Conservation (phyloP, 495 filamentous ascomycete species). For the Podospora conica region DNA sequence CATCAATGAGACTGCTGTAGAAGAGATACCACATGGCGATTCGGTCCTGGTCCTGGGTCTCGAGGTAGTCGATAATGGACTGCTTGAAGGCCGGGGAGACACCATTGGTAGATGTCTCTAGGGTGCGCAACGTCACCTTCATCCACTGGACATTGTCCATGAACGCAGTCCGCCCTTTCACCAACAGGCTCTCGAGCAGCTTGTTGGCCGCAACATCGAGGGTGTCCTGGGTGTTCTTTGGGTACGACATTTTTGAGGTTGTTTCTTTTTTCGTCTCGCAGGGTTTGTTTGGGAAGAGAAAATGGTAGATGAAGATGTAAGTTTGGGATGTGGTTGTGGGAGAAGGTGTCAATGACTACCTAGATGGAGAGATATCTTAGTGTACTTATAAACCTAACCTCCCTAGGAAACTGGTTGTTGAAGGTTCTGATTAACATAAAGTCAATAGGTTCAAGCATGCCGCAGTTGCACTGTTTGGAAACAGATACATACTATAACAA, state of each 20-base stretch:
- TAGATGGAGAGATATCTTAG: too few relatives aligned
- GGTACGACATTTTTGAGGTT: not conserved
- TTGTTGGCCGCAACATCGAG: not conserved
- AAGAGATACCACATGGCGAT: not conserved
- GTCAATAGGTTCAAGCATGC: not conserved
- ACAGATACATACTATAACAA: too few relatives aligned
- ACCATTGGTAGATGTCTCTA: not conserved
- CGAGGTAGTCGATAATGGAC: not conserved
- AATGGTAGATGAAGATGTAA: too few relatives aligned
- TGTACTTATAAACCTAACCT: not conserved
- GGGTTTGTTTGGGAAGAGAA: not conserved
- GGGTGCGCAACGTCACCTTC: not conserved
- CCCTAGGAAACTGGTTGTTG: rapidly evolving
- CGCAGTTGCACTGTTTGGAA: not conserved
- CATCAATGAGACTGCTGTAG: not conserved
- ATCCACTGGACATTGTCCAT: not conserved
- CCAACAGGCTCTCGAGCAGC: not conserved
- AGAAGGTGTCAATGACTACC: too few relatives aligned
- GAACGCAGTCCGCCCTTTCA: not conserved
- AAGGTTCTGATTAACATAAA: not conserved
- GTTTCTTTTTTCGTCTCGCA: too few relatives aligned
- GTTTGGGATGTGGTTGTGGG: too few relatives aligned
- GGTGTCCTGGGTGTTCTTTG: not conserved
- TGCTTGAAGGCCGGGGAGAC: not conserved
- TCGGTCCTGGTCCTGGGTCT: not conserved